Evolutionary conservation across 176 grass and related monocot genomes (phyloP).

Genomic region (Eleusine coracana): DNA sequence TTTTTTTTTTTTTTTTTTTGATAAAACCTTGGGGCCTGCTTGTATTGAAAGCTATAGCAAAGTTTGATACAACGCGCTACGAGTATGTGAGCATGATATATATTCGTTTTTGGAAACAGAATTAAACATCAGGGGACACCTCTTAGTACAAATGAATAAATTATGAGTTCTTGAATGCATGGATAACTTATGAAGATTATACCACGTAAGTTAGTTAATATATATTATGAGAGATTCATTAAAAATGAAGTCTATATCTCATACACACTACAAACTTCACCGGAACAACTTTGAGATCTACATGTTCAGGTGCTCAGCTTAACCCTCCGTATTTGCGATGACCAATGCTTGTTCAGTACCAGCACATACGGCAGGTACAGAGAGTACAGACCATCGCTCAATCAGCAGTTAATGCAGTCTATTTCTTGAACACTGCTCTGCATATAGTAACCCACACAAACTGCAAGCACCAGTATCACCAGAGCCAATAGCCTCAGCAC

Average conservation of each 20-base stretch:
- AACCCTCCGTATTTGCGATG: not conserved
- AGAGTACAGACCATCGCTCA: not conserved
- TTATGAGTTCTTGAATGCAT: not conserved
- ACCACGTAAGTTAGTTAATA: not conserved
- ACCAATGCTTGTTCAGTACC: not conserved
- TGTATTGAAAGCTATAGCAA: no score
- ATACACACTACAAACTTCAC: not conserved
- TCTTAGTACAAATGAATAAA: no score
- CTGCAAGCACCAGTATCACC: constrained; percentile 43
- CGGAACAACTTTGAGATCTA: not conserved
- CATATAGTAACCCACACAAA: constrained; percentile 49
- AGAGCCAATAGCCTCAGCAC: constrained; percentile 46
- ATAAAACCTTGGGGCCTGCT: no score
- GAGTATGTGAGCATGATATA: no score
- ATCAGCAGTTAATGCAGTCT: constrained; percentile 55
- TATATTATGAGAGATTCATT: not conserved
- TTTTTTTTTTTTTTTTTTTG: no score
- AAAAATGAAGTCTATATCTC: not conserved
- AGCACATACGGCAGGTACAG: not conserved
- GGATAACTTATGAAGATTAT: not conserved
- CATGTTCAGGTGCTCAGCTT: not conserved
- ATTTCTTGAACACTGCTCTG: constrained; percentile 37
- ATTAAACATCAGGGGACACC: no score
- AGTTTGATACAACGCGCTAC: no score
- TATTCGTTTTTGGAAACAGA: no score